phyloP scores from a whole-genome alignment of 1,284 basidiomycete genomes.

The Leucoagaricus sp. region DNA sequence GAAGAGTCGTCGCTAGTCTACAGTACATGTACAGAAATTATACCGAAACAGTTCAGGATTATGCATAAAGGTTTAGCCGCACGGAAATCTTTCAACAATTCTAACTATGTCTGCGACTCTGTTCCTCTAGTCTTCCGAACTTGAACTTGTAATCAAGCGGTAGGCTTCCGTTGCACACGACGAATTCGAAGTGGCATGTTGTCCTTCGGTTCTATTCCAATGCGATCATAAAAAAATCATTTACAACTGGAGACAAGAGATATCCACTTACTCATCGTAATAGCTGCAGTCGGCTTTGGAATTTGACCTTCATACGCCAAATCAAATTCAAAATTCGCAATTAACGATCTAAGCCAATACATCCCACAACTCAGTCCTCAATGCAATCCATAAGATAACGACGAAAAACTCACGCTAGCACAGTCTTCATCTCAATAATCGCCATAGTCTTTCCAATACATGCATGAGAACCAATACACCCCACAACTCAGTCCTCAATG shows the following conservation, averaged over 20 bases:
- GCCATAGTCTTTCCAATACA: too few species aligned
- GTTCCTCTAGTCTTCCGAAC: too few species aligned
- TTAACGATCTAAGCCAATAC: conserved; percentile 31
- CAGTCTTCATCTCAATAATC: too few species aligned
- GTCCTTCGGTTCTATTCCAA: conserved; percentile 34
- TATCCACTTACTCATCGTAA: conserved; percentile 43
- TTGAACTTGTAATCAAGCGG: too few species aligned
- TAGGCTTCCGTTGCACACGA: conserved; percentile 12
- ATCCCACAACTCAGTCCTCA: background rate
- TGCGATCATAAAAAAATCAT: background rate
- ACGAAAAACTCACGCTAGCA: conserved; percentile 33
- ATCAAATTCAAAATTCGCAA: conserved; percentile 43
- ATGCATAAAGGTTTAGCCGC: too few species aligned
- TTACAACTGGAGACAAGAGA: background rate
- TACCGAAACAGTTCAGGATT: too few species aligned
- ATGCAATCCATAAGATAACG: background rate
- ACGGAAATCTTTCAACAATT: too few species aligned
- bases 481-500: background rate
- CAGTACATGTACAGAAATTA: too few species aligned
- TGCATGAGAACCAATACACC: too few species aligned
- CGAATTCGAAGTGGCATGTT: conserved; percentile 34
- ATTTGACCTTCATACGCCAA: conserved; percentile 41
- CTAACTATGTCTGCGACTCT: too few species aligned
- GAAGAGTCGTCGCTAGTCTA: too few species aligned
- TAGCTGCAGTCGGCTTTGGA: conserved; percentile 37